Evolutionary conservation across 192 early-diverging fungal species (phyloP).

Genomic region (Coemansia sp.): DNA sequence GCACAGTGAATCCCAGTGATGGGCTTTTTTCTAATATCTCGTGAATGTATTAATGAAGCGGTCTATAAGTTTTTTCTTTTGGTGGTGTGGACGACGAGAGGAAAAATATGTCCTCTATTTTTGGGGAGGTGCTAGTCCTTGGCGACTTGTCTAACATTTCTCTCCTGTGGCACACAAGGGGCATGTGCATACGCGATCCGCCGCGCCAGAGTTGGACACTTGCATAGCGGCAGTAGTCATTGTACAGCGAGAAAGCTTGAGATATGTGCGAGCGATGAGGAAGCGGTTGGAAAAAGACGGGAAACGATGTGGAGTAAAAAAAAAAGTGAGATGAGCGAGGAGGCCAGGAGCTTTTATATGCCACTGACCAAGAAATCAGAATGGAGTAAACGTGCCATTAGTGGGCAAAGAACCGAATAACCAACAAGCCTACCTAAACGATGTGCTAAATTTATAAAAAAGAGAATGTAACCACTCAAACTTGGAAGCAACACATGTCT

Average conservation of each 20-base stretch:
- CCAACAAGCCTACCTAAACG: background rate
- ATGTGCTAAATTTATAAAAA: background rate
- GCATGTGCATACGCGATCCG: constrained; percentile 7
- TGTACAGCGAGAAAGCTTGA: background rate
- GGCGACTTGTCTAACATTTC: background rate
- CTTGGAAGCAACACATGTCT: constrained; percentile 8
- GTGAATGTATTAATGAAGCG: background rate
- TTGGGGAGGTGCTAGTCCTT: background rate
- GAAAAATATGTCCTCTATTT: background rate
- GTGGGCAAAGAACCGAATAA: constrained; percentile 5
- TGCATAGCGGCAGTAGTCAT: background rate
- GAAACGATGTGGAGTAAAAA: background rate
- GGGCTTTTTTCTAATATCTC: background rate
- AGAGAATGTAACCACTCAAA: background rate
- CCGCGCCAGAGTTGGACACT: background rate
- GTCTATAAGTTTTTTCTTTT: constrained; percentile 7
- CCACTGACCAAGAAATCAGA: background rate
- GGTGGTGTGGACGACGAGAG: background rate
- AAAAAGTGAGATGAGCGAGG: background rate
- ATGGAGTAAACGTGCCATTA: background rate
- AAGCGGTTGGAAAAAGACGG: background rate
- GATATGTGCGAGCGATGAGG: background rate
- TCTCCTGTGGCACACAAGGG: background rate
- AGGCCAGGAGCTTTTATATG: constrained; percentile 3
- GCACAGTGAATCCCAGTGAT: constrained; percentile 9